A percentile compares a stretch with the other conserved stretches of the same genome.
Evolutionary conservation across 2,329 filamentous ascomycete species (phyloP).

Genomic region (Pestalotiopsis sp.): DNA sequence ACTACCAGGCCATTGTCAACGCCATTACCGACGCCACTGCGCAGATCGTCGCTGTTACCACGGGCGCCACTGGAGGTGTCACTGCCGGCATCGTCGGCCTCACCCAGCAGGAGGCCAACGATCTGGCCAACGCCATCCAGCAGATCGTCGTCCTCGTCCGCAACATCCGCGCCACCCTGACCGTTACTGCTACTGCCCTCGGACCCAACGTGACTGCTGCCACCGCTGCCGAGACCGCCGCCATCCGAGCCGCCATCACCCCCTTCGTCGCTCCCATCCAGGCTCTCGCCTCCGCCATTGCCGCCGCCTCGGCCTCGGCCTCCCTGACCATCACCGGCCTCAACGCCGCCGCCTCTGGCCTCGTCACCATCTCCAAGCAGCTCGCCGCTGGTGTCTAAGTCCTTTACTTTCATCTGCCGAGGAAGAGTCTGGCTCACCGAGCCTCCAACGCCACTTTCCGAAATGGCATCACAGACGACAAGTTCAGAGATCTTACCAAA

Average conservation of each 20-base stretch:
- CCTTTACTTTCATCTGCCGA: background rate
- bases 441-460: background rate
- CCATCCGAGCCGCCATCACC: background rate
- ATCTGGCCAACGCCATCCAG: background rate
- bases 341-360: background rate
- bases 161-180: constrained; percentile 1
- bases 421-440: background rate
- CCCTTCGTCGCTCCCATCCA: constrained; percentile 3
- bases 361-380: background rate
- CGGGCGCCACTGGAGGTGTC: background rate
- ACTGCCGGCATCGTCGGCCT: background rate
- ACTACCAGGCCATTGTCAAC: background rate
- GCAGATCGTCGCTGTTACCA: background rate
- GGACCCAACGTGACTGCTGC: background rate
- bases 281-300: background rate
- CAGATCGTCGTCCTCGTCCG: background rate
- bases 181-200: background rate
- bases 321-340: constrained; percentile 8
- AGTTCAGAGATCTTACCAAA: background rate
- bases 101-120: constrained; percentile 1
- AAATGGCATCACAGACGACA: background rate
- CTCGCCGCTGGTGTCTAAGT: background rate
- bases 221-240: background rate
- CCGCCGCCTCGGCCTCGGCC: background rate
- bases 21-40: background rate